phyloP scores from a whole-genome alignment of 495 filamentous ascomycete genomes.

The Tuber indicum region DNA sequence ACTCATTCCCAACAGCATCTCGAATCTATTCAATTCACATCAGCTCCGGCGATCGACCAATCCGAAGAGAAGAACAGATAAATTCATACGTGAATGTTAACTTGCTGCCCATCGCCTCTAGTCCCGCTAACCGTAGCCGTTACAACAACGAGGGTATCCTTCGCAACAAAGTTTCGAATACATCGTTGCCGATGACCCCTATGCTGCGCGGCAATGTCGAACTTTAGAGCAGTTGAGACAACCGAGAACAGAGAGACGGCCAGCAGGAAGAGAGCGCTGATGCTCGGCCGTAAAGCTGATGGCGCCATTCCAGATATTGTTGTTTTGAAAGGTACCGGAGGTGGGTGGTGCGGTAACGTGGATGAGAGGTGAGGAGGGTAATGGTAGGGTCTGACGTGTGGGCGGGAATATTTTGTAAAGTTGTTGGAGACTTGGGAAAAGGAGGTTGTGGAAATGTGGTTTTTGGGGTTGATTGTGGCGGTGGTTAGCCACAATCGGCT shows the following conservation, averaged over 20 bases:
- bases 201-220: constrained; percentile 72
- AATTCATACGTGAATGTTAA: constrained; percentile 85
- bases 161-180: constrained; percentile 91
- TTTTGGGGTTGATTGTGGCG: not conserved
- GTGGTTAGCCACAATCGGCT: not conserved
- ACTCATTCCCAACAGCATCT: constrained; percentile 91
- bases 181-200: constrained; percentile 65
- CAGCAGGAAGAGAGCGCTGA: constrained; percentile 27
- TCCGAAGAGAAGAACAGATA: constrained; percentile 36
- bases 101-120: constrained; percentile 83
- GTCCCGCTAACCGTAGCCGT: constrained; percentile 78
- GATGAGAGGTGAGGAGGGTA: not conserved
- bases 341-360: not conserved
- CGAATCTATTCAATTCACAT: constrained; percentile 59
- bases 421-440: not conserved
- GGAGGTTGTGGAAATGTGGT: constrained; percentile 6
- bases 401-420: not conserved
- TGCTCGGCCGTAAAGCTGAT: constrained; percentile 17
- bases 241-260: constrained; percentile 50
- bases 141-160: constrained; percentile 96
- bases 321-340: not conserved
- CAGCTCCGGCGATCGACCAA: constrained; percentile 14
- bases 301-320: constrained; percentile 14
- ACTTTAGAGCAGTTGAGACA: constrained; percentile 73
- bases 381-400: not conserved